phyloP scores from a whole-genome alignment of 495 filamentous ascomycete genomes.

The Parathielavia appendiculata region DNA sequence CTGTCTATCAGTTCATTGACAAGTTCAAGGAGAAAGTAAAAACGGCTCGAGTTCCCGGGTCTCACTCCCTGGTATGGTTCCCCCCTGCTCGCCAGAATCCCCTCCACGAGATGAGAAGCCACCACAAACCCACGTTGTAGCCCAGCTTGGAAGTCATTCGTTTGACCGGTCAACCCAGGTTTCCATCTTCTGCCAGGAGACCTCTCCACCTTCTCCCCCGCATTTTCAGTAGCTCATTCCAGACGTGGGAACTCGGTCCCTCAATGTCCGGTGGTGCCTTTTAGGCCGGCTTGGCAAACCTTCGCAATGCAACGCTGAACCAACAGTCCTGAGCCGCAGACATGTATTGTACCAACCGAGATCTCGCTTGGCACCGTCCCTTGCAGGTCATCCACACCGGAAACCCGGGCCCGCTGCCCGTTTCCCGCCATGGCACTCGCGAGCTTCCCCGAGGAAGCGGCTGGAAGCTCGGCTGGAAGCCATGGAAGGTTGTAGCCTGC shows the following conservation, averaged over 20 bases:
- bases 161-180: background rate
- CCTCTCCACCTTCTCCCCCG: background rate
- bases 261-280: slow-evolving; percentile 6
- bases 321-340: background rate
- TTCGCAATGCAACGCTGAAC: background rate
- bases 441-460: background rate
- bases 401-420: slow-evolving; percentile 11
- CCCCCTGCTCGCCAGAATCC: too few species aligned
- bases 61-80: too few species aligned
- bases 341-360: background rate
- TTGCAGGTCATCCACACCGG: slow-evolving; percentile 7
- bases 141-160: background rate
- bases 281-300: slow-evolving; percentile 13
- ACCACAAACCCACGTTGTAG: too few species aligned
- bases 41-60: too few species aligned
- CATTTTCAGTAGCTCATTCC: slow-evolving; percentile 4
- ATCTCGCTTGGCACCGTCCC: slow-evolving; percentile 8
- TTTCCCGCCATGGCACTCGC: background rate
- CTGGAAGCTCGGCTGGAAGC: background rate
- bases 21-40: too few species aligned
- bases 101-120: too few species aligned
- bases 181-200: background rate
- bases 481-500: background rate
- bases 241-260: slow-evolving; percentile 5
- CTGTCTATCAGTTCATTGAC: too few species aligned